Base-by-base conservation (phyloP, 108 stramenopile genomes). In the Cylindrotheca closterium region DNA sequence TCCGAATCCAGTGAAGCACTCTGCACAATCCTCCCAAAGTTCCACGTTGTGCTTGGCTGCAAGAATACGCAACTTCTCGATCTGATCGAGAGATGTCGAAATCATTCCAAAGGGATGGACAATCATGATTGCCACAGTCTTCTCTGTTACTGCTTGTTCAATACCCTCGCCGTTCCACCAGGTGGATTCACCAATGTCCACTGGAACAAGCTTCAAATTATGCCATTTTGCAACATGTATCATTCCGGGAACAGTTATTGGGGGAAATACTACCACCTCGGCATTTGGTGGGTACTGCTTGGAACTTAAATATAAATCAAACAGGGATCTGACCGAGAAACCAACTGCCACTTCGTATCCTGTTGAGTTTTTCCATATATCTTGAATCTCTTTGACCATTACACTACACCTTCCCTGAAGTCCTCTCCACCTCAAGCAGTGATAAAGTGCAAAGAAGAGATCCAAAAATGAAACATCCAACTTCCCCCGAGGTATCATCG, bases 21-120 rank as follows among this genome's bases (percentile, higher is more conserved):
- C 83, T n/a, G 92, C 92, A 71, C 89, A 85, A 68, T 93, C 92
- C 58, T 91, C 89, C 78, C 84, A 79, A 22, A 93, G 37, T 30
- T 91, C 87, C 28, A 91, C 10, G 10, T 61, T 32, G 55, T 78
- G 67, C 12, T 53, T 31, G 32, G 81, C 58, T 4, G 83, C 83
- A 1, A 86, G 25, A 24, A 12, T 42, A 52, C 86, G 72, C 47
- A 93, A 42, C 19, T 67, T 10, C 32, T 54, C 29, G 73, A 85
- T 67, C 12, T 73, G 58, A 0, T 54, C 21, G 1, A 42, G n/a
- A 7, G 70, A 47, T 0, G 65, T 34, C 12, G 65, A 32, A 22
- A 85, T 49, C 45, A 73, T 65, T 17, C 92, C 92, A 65, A 93
- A 93, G 15, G 87, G 85, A 77, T 93, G 92, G 30, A 89, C 88